Percentiles rank a stretch among this genome's conserved stretches.
These are phyloP conservation scores for Cyberlindnera maclurae DNA, from an alignment of 805 yeast species.

Conservation along the genomic window DNA sequence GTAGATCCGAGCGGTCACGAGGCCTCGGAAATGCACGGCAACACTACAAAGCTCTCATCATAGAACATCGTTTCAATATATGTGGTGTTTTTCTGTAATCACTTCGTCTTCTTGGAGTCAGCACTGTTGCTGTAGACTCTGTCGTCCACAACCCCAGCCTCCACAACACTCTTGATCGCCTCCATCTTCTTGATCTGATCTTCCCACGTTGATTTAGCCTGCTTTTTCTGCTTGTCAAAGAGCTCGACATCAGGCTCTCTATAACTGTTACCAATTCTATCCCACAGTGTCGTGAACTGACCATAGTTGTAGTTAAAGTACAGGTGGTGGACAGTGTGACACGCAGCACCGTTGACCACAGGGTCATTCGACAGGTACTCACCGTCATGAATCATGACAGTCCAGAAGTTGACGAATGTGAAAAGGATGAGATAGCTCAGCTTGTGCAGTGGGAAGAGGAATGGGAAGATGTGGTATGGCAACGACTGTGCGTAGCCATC, in stretches of 20 bases:
- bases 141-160: conserved; percentile 65
- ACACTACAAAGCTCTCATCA: too few species aligned
- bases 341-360: conserved; percentile 93
- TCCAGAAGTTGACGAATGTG: conserved; percentile 94
- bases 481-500: conserved; percentile 92
- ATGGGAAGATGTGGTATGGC: conserved; percentile 90
- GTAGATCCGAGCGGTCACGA: too few species aligned
- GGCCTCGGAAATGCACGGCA: too few species aligned
- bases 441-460: conserved; percentile 89
- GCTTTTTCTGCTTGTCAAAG: conserved; percentile 57
- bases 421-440: conserved; percentile 73
- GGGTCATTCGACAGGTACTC: conserved; percentile 92
- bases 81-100: neutral
- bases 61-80: too few species aligned
- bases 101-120: conserved; percentile 2
- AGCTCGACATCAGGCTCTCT: conserved; percentile 86
- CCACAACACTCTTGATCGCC: conserved; percentile 67
- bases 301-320: conserved; percentile 98
- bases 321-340: conserved; percentile 94
- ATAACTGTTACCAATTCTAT: conserved; percentile 88
- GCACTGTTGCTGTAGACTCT: conserved; percentile 64
- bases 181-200: conserved; percentile 73
- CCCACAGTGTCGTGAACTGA: conserved; percentile 98
- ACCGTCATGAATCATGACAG: conserved; percentile 98
- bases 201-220: conserved; percentile 56